Evolutionary conservation across 106 monocot species (phyloP).

Genomic region (Xerophyta viscosa): DNA sequence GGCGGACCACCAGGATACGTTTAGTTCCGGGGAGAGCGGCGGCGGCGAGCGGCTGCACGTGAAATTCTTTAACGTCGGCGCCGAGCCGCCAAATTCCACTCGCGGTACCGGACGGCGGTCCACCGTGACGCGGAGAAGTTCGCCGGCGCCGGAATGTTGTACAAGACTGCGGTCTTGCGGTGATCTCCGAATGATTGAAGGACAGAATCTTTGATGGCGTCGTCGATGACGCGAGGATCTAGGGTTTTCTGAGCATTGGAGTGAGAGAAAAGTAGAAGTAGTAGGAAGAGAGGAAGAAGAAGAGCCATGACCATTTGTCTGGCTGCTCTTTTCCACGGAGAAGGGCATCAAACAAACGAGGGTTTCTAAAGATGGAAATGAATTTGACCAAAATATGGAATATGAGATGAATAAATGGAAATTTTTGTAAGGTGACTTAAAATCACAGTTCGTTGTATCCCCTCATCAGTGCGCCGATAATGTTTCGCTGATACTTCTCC

Average conservation of each 20-base stretch:
- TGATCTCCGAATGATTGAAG: conserved; percentile 20
- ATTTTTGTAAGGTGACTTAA: too few species aligned
- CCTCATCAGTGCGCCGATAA: too few species aligned
- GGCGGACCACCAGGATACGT: conserved; percentile 25
- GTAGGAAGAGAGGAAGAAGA: conserved; percentile 1
- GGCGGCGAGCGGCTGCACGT: conserved; percentile 22
- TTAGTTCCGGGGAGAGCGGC: conserved; percentile 19
- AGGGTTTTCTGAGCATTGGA: conserved; percentile 1
- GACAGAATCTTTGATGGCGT: conserved; percentile 23
- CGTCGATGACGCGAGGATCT: conserved; percentile 28
- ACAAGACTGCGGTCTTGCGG: conserved; percentile 31
- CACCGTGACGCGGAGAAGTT: conserved; percentile 24
- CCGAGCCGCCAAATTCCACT: conserved; percentile 46
- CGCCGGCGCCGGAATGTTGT: conserved; percentile 32
- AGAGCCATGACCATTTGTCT: conserved; percentile 9
- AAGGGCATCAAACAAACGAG: too few species aligned
- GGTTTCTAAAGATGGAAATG: too few species aligned
- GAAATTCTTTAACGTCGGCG: conserved; percentile 27
- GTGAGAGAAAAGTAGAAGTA: neutral
- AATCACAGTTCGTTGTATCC: too few species aligned
- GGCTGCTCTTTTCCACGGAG: too few species aligned
- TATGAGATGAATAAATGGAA: too few species aligned
- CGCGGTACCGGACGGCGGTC: conserved; percentile 23
- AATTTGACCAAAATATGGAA: too few species aligned
- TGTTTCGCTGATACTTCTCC: too few species aligned